A percentile compares a stretch with the other conserved stretches of the same genome.
Evolutionary conservation across 352 stramenopile genomes (phyloP).

Genomic region (Aphanomyces euteiches): DNA sequence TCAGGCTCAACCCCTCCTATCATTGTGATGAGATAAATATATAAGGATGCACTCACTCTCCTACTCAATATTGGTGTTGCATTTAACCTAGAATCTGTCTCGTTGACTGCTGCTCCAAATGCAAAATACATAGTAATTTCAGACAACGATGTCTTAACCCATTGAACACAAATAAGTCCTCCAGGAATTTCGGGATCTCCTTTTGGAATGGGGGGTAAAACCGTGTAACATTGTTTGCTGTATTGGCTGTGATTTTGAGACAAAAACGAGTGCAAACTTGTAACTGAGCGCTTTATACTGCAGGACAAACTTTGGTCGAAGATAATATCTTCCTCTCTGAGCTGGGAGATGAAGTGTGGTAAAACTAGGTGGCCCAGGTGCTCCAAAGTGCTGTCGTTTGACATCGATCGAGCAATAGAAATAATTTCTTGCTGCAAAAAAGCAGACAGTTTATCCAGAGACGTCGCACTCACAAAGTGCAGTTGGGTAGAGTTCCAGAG

Average conservation of each 20-base stretch:
- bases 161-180: constrained; percentile 28
- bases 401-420: not conserved
- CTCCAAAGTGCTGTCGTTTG: constrained; percentile 4
- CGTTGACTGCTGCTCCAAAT: constrained; percentile 9
- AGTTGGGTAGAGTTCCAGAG: constrained; percentile 23
- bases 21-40: not conserved
- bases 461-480: constrained; percentile 10
- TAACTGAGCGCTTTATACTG: not conserved
- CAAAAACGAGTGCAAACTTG: constrained; percentile 11
- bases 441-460: constrained; percentile 6
- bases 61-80: constrained; percentile 21
- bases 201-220: constrained; percentile 9
- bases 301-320: constrained; percentile 5
- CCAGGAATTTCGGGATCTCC: constrained; percentile 28
- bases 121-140: constrained; percentile 17
- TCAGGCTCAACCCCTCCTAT: not conserved
- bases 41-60: constrained; percentile 3
- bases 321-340: constrained; percentile 17
- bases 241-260: constrained; percentile 9
- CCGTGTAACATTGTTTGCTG: constrained; percentile 13
- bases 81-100: not conserved
- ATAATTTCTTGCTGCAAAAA: constrained; percentile 27
- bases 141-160: constrained; percentile 5
- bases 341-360: constrained; percentile 14
- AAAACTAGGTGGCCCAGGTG: constrained; percentile 19